Evolutionary conservation across 1,284 basidiomycete species (phyloP), one percentile per base, ranked within the genome.

Genomic region (Boletus subluridellus): DNA sequence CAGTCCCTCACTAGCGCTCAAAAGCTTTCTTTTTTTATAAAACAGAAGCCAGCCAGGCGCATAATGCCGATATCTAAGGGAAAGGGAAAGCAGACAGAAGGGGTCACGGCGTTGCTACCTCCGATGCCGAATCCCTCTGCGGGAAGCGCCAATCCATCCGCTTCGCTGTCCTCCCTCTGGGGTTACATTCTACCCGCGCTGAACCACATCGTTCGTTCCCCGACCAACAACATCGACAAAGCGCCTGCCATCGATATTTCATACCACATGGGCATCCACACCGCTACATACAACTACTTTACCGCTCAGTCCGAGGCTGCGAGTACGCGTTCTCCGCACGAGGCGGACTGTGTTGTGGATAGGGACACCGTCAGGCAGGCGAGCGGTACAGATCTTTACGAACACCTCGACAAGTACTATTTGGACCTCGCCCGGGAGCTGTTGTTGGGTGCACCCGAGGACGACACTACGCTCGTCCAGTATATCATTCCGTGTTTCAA

Each of bases 271-370:
- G 86, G 86, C 57, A 85, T 90, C 48, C 87, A 90, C 72, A 87
- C 88, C 26, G 85, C 87, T 30, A 84, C 84, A 55, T 90, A 90
- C 77, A 88, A 89, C 76, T 90, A 89, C 80, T 88, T 89, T 71
- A 87, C 86, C 50, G 71, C 82, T 21, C 81, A 85, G 71, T 80
- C 78, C 61, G 83, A 86, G 65, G 71, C 73, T 54, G 67, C 74
- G 52, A 74, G 73, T 45, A 50, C 68, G 47, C 65, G 65, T 32
- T 64, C 64, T 53, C 65, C 46, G 1, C 55, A 50, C 21, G 59
- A 58, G 61, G 62, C 58, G 55, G 59, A 41, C 45, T 49, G 24
- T 47, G 44, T 42, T 54, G 56, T 55, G 55, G 65, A 66, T 47
- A 61, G 63, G 64, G 66, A 73, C 55, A 59, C 65, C 52, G 63